These are phyloP conservation scores for Trametes coccinea DNA, from an alignment of 768 basidiomycete genomes.

Conservation along the genomic window DNA sequence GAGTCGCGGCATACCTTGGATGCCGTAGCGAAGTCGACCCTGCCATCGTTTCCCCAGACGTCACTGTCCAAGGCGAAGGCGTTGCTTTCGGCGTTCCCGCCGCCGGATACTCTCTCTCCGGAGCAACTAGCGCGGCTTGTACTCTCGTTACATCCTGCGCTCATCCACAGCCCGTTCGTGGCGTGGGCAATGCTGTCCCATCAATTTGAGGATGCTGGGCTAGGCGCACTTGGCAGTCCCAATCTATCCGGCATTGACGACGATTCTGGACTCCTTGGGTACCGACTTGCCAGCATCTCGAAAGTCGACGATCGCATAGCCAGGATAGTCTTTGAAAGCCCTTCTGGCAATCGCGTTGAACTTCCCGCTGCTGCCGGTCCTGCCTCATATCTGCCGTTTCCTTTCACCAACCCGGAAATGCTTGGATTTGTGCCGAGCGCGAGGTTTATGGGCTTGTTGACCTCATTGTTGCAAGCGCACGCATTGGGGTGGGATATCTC, in stretches of 20 bases:
- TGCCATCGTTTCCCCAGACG: conserved; percentile 68
- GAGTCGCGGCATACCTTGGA: conserved; percentile 58
- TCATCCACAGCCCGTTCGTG: conserved; percentile 56
- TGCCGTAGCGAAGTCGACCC: conserved; percentile 49
- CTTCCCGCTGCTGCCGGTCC: conserved; percentile 53
- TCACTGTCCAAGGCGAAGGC: conserved; percentile 51
- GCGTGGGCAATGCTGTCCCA: conserved; percentile 63
- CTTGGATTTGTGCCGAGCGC: conserved; percentile 44
- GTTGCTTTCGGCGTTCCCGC: conserved; percentile 51
- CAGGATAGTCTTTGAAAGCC: conserved; percentile 42
- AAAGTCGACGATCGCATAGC: conserved; percentile 44
- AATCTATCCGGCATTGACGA: conserved; percentile 36
- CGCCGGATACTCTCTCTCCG: conserved; percentile 42
- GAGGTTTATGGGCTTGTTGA: conserved; percentile 58
- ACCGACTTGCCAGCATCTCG: conserved; percentile 42
- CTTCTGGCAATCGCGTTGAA: conserved; percentile 33
- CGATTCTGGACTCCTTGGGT: conserved; percentile 52
- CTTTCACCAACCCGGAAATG: conserved; percentile 37
- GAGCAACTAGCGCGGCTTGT: conserved; percentile 55
- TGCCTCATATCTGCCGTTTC: conserved; percentile 42
- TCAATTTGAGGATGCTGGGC: conserved; percentile 53
- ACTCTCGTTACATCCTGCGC: conserved; percentile 57
- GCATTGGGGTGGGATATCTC: conserved; percentile 68
- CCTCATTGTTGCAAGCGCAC: conserved; percentile 61
- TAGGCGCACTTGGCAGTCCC: conserved; percentile 55